Evolutionary conservation across 805 yeast species (phyloP), one percentile per base, ranked within the genome.

Genomic region (Wickerhamomyces pijperi): DNA sequence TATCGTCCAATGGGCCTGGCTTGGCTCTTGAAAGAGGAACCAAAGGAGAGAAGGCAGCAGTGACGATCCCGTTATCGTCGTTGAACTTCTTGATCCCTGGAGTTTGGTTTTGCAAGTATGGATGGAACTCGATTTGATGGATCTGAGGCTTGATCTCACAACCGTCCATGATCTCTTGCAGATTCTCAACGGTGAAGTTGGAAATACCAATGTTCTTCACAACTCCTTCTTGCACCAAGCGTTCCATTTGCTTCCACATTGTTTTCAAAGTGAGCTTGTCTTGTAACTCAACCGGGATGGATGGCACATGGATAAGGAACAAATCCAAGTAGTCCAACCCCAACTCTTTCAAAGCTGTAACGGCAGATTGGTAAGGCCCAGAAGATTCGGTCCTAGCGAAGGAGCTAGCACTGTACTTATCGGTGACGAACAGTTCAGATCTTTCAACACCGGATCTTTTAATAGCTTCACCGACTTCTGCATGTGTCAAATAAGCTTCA

Each of bases 91-190:
- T 60, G 28, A 63, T 50, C 1, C 76, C 82, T 0, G 77, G 74
- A 4, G 80, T 64, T 54, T 78, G 86, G 40, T 77, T 64, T 52
- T 78, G 86, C 47, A 78, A 61, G 50, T 76, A 74, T 1, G 85
- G 78, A 53, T 70, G 78, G 62, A 67, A 77, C 53, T 81, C 88
- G 43, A 81, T 77, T 59, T 81, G 88, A 54, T 80, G 74, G 33
- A 79, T 75, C 41, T 60, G 66, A 7, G 85, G 85, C 45, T 60
- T 64, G 37, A 56, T 57, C 39, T 69, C 71, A 15, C 75, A 70
- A 34, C 55, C 58, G 34, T 58, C 53, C 36, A 68, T 49, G 23
- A 74, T 58, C 28, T 51, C 54, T 47, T 78, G 63, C 41, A 81
- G 55, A 48, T 75, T 73, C 6, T 58, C 64, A 19, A 69, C 66